These are phyloP conservation scores for Botryotinia globosa DNA, from an alignment of 2,329 filamentous ascomycete genomes.

Conservation along the genomic window DNA sequence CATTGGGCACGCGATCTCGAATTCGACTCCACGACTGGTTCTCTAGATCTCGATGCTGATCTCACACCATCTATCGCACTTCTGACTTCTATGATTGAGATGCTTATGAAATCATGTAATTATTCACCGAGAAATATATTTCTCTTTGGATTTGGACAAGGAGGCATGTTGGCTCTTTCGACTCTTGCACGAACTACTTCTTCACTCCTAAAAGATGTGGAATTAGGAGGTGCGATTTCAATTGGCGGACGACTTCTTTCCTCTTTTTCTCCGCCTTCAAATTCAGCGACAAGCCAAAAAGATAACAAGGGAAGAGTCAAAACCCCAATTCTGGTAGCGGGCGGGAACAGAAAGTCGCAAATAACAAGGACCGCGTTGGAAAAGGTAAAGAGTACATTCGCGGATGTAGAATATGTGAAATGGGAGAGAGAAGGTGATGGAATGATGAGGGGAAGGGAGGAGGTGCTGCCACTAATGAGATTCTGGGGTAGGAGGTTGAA, in stretches of 20 bases:
- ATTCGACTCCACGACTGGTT: slow-evolving; percentile 50
- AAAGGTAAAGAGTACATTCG: slow-evolving; percentile 64
- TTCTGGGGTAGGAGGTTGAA: slow-evolving; percentile 68
- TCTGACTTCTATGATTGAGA: slow-evolving; percentile 45
- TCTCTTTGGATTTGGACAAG: slow-evolving; percentile 56
- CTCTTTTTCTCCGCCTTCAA: background rate
- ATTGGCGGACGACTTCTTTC: slow-evolving; percentile 59
- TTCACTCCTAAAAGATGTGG: slow-evolving; percentile 30
- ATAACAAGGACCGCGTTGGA: slow-evolving; percentile 62
- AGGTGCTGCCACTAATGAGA: slow-evolving; percentile 88
- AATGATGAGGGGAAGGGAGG: slow-evolving; percentile 80
- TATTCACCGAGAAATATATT: slow-evolving; percentile 50
- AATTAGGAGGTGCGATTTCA: slow-evolving; percentile 58
- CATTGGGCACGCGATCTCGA: slow-evolving; percentile 61
- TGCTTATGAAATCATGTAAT: slow-evolving; percentile 48
- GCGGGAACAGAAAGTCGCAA: slow-evolving; percentile 51
- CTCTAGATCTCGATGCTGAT: slow-evolving; percentile 53
- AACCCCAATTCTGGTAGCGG: slow-evolving; percentile 63
- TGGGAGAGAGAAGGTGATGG: slow-evolving; percentile 70
- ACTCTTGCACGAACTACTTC: slow-evolving; percentile 32
- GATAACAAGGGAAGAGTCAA: slow-evolving; percentile 51
- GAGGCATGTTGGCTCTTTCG: slow-evolving; percentile 53
- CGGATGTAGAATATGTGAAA: slow-evolving; percentile 62
- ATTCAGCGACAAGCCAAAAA: no score
- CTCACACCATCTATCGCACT: slow-evolving; percentile 46